Evolutionary conservation across 257 asterid species (phyloP), one percentile per base, ranked within the genome.

Genomic region (Nicotiana undulata): DNA sequence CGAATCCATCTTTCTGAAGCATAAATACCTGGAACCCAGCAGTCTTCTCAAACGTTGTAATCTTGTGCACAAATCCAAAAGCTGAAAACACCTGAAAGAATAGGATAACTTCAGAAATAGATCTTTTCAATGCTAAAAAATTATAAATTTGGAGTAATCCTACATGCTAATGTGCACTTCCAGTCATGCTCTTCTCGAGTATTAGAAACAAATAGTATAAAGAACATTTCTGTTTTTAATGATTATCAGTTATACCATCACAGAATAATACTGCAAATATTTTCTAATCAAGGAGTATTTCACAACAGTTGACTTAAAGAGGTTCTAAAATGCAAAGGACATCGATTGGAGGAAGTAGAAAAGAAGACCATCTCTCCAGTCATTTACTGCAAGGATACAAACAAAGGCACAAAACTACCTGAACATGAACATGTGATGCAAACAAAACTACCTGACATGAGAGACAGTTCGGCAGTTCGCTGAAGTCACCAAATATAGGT

Each of bases 21-120:
- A 70, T 61, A 84, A 64, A 83, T 51, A 94, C 98, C 94, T 94
- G 98, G 85, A 94, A 94, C 75, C 98, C 98, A 66, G 98, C 98
- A 55, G 98, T 94, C 91, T 94, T 93, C 92, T 94, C 98, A 87
- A 94, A 94, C 20, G 98, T 94, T 49, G 98, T 94, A 52, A 94
- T 94, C 90, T 94, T 93, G 83, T 94, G 97, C 83, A 93, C 98
- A 64, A 90, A 93, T 18, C 97, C 98, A 76, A 94, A 94, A 78
- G 97, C 98, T 44, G 98, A 92, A 85, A 93, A 94, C 40, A 94
- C 97, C 97, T 94, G 95, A 79, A 87, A 68, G 77, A 24, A 72
- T 24, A 46, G 20, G 59, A 72, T 13, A 46, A 72, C 6, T 72
- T 72, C 59, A 72, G 60, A 46, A 44, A 46, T 44, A 26, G 8